These are phyloP conservation scores for Ceratocystis diversiconidia DNA, from an alignment of 2,329 filamentous ascomycete species.

Conservation along the genomic window DNA sequence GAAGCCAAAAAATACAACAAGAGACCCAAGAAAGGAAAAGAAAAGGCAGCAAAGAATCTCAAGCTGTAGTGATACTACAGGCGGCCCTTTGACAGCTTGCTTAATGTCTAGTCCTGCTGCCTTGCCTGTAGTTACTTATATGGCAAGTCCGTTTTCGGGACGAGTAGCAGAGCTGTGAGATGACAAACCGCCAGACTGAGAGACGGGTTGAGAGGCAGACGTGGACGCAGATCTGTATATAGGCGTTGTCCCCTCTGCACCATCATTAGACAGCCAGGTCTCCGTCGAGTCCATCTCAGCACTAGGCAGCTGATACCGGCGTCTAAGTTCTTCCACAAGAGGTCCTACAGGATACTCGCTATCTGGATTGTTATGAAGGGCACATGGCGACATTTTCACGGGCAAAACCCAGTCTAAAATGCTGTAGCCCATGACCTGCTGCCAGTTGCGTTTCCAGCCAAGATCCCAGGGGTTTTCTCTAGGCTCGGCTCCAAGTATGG, in stretches of 20 bases:
- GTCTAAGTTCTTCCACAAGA: constrained; percentile 42
- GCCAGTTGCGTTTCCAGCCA: constrained; percentile 55
- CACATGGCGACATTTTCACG: constrained; percentile 58
- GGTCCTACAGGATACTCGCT: constrained; percentile 57
- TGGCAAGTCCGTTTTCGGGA: too few species aligned
- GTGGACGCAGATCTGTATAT: not conserved
- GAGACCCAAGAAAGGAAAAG: constrained; percentile 15
- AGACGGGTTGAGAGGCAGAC: not conserved
- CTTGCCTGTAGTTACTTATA: too few species aligned
- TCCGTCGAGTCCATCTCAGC: not conserved
- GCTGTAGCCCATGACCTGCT: constrained; percentile 61
- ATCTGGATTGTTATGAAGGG: constrained; percentile 47
- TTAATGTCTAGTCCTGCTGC: too few species aligned
- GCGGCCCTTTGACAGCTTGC: too few species aligned
- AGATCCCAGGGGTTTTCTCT: constrained; percentile 81
- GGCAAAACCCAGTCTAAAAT: constrained; percentile 70
- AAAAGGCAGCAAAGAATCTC: not conserved
- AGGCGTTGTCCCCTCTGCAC: not conserved
- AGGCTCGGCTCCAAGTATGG: constrained; percentile 56
- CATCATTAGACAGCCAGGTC: not conserved
- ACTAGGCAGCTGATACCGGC: constrained; percentile 27
- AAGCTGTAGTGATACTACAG: not conserved
- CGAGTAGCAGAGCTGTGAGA: too few species aligned
- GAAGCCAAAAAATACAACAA: not conserved
- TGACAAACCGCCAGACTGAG: too few species aligned